Percentiles rank a stretch among this genome's conserved stretches.
phyloP scores from a whole-genome alignment of 2,329 filamentous ascomycete genomes.

The Aureobasidium sp. region DNA sequence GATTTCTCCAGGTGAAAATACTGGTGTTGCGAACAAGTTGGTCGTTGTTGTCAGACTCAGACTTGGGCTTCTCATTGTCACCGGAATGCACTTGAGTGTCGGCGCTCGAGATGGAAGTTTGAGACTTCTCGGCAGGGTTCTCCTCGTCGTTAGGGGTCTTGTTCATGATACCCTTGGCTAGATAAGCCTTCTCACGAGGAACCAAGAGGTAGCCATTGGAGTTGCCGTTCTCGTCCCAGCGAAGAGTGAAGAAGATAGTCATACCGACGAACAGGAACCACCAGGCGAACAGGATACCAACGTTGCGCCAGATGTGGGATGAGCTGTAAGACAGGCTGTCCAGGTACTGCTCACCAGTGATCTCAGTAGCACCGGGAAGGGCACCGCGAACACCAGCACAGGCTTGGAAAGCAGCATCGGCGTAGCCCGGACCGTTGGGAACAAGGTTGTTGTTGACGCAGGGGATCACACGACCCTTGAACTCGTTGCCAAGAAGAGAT shows the following conservation, averaged over 20 bases:
- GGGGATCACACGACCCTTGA: constrained; percentile 47
- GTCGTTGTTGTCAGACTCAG: constrained; percentile 7
- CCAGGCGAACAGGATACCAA: constrained; percentile 59
- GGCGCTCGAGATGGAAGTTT: constrained; percentile 10
- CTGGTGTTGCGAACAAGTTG: constrained; percentile 17
- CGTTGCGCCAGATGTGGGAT: constrained; percentile 45
- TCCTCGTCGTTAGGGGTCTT: constrained; percentile 33
- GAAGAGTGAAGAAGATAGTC: constrained; percentile 49
- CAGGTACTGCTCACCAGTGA: constrained; percentile 56
- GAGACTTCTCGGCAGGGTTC: constrained; percentile 17
- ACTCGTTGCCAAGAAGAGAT: constrained; percentile 41
- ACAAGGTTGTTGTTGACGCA: constrained; percentile 43
- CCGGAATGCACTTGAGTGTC: neutral
- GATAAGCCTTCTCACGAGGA: constrained; percentile 49
- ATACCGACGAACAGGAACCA: constrained; percentile 51
- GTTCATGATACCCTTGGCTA: constrained; percentile 35
- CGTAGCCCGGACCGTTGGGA: constrained; percentile 32
- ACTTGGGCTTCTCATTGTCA: neutral
- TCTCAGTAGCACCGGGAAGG: constrained; percentile 42
- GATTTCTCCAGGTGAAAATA: constrained; percentile 69
- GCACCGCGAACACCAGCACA: constrained; percentile 47
- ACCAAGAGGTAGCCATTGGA: constrained; percentile 49
- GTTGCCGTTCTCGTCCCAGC: constrained; percentile 48
- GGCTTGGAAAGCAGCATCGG: constrained; percentile 24
- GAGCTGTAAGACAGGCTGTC: constrained; percentile 41